These are phyloP conservation scores for Albizia julibrissin DNA, from an alignment of 306 rosid species.

Conservation along the genomic window DNA sequence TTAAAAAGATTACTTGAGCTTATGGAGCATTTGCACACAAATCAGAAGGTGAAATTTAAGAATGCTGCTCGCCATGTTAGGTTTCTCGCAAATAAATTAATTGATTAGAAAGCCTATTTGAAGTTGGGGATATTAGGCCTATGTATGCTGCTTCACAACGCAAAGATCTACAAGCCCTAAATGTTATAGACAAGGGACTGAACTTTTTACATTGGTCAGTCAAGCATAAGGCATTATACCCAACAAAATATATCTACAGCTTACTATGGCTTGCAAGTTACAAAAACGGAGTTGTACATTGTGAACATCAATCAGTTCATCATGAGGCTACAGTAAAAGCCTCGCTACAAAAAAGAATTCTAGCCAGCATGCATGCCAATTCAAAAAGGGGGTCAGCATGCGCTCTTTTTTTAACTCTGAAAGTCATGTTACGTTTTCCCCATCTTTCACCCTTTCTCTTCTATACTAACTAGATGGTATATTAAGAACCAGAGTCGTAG, in stretches of 20 bases:
- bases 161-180: neutral
- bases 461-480: constrained; percentile 52
- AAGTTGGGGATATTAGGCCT: neutral
- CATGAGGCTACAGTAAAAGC: constrained; percentile 6
- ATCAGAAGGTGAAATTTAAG: neutral
- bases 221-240: neutral
- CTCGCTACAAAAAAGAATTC: constrained; percentile 17
- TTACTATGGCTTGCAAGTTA: neutral
- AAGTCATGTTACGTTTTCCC: constrained; percentile 25
- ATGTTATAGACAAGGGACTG: neutral
- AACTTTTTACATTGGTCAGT: neutral
- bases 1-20: neutral
- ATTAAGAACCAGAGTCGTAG: constrained; percentile 43
- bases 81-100: neutral
- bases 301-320: constrained; percentile 16
- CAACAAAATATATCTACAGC: neutral
- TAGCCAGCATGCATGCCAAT: constrained; percentile 55
- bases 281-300: constrained; percentile 17
- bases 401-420: constrained; percentile 37
- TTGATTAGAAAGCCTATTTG: neutral
- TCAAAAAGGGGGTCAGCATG: constrained; percentile 71
- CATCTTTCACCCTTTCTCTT: constrained; percentile 30
- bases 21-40: neutral
- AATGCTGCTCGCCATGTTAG: neutral
- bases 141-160: neutral